Base-by-base conservation (phyloP, 177 flowering plant genomes). In the Tripterygium wilfordii region DNA sequence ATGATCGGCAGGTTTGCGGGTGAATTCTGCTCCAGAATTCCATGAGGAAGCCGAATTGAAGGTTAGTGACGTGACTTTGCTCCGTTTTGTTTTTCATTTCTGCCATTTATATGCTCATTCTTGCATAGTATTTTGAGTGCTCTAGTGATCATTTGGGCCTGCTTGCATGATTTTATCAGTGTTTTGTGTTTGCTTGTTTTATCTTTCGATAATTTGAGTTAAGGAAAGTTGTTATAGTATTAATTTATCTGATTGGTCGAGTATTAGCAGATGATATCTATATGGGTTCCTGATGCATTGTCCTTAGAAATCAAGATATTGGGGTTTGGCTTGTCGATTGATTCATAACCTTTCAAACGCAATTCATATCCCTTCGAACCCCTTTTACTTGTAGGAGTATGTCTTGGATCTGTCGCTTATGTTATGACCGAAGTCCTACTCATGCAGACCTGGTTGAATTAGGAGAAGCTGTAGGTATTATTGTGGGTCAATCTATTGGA, bases 1-100 rank as follows among this genome's bases (percentile, higher is more conserved):
- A n/a, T n/a, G n/a, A n/a, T n/a, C n/a, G n/a, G n/a, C 55, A 71
- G 76, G 64, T 42, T 32, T 51, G 40, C 61, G 47, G 42, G 56
- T 33, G 24, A 43, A 64, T 49, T 64, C 36, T 22, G 43, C 51
- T 13, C 20, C 32, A 51, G 51, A 54, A 44, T 52, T 54, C 13
- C n/a, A 16, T 5, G 62, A 6, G 16, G 40, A 47, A 33, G 51
- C 49, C 48, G 40, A 56, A 53, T 40, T 58, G 26, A 58, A 68
- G 71, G 77, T 72, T n/a, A 54, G 65, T 3, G 24, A 18, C 10
- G 10, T 20, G 20, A 27, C 22, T n/a, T 20, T 4, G 12, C 42
- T 19, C 6, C 15, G n/a, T 30, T 15, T 9, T 17, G 26, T 30
- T 42, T n/a, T 46, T 19, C 6, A 20, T 19, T 30, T 15, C 12